These are phyloP conservation scores for Ogataea siamensis DNA, from an alignment of 805 yeast species.

Conservation along the genomic window DNA sequence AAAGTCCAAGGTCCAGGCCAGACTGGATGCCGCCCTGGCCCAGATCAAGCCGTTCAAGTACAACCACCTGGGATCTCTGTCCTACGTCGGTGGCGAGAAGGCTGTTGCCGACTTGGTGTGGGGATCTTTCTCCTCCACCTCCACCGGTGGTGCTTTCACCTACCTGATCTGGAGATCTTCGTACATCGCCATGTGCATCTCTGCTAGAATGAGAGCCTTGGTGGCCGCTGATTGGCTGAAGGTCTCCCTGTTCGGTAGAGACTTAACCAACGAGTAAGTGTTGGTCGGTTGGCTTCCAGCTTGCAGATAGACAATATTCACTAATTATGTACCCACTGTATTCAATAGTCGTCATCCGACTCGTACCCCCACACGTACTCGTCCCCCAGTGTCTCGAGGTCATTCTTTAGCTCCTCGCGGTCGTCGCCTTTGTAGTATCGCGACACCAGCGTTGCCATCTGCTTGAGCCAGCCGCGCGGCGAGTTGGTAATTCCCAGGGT, in stretches of 20 bases:
- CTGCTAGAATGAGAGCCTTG: conserved; percentile 50
- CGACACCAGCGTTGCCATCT: conserved; percentile 28
- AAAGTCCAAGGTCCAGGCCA: conserved; percentile 41
- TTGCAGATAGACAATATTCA: conserved; percentile 10
- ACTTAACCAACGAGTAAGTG: conserved; percentile 50
- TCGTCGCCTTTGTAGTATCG: conserved; percentile 42
- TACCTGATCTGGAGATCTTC: conserved; percentile 57
- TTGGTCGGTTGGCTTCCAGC: neutral
- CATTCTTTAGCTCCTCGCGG: conserved; percentile 52
- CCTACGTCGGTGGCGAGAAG: conserved; percentile 55
- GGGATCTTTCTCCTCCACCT: conserved; percentile 49
- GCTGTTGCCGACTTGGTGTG: conserved; percentile 58
- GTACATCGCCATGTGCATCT: conserved; percentile 53
- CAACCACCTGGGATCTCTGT: conserved; percentile 53
- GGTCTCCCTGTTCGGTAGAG: conserved; percentile 53
- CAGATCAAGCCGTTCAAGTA: conserved; percentile 39
- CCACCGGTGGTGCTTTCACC: conserved; percentile 53
- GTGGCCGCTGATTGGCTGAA: conserved; percentile 53
- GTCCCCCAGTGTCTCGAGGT: conserved; percentile 40
- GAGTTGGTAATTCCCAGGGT: conserved; percentile 27
- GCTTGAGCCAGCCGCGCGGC: conserved; percentile 21
- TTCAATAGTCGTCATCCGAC: conserved; percentile 39
- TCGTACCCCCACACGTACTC: conserved; percentile 52
- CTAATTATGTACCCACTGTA: conserved; percentile 1
- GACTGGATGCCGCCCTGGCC: conserved; percentile 36